Conservation (phyloP, 2,329 filamentous ascomycete species). For the Fusarium ambrosium region DNA sequence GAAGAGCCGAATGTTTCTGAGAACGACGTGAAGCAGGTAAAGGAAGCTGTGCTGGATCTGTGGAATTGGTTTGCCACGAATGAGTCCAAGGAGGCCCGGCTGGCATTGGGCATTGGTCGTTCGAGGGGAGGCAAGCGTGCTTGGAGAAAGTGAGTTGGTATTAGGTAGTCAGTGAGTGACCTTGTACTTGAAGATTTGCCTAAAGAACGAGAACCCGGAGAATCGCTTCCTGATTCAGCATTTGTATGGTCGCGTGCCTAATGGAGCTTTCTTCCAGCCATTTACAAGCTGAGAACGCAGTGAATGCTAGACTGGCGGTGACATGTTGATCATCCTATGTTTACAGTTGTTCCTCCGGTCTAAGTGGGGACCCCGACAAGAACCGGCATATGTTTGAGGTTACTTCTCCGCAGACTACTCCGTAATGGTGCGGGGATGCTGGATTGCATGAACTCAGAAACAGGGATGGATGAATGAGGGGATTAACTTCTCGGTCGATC, state of each 20-base stretch:
- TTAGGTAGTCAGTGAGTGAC: background rate
- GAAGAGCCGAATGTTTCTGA: background rate
- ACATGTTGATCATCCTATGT: background rate
- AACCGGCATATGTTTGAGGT: background rate
- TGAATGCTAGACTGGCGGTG: background rate
- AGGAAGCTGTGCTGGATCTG: background rate
- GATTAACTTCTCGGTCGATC: background rate
- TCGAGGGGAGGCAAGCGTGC: background rate
- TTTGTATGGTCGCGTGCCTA: background rate
- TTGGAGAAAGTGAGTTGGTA: background rate
- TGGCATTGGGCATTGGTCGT: background rate
- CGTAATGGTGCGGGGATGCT: background rate
- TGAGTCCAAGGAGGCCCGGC: background rate
- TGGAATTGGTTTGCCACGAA: conserved; percentile 1
- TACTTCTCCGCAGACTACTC: conserved; percentile 1
- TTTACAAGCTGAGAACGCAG: background rate
- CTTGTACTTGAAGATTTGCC: background rate
- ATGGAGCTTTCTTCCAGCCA: background rate
- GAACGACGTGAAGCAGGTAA: background rate
- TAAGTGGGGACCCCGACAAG: background rate
- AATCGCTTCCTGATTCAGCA: background rate
- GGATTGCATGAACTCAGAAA: background rate
- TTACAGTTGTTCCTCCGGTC: background rate
- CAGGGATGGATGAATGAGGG: background rate
- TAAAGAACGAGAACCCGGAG: background rate